Evolutionary conservation across 352 stramenopile genomes (phyloP), one percentile per base, ranked within the genome.

Genomic region (Sclerospora graminicola): DNA sequence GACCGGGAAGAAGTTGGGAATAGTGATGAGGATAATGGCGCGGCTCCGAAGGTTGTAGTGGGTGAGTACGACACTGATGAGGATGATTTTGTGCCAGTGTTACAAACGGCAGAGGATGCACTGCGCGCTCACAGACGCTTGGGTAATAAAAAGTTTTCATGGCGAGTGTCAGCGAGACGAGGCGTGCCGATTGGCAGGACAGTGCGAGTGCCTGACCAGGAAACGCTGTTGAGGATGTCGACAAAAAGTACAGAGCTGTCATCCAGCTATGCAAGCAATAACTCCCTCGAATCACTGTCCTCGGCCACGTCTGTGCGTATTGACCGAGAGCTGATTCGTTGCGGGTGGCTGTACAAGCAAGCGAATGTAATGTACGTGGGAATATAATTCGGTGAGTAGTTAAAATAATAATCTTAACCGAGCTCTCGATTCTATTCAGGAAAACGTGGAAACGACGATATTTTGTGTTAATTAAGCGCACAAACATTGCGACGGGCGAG

Each of bases 361-460:
- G 60, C 65, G 2, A 66, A 83, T 35, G 70, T 83, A 39, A 63
- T 77, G 69, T 78, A 67, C 43, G 60, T 63, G 10, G 20, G 11
- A 9, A 18, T 19, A 16, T 36, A 27, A 10, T n/a, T 28, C 14
- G 16, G 5, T 40, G 16, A 4, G 9, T n/a, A 8, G 5, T 27
- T n/a, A n/a, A n/a, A n/a, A n/a, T n/a, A n/a, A n/a, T n/a, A n/a
- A n/a, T n/a, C n/a, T n/a, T n/a, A n/a, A n/a, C n/a, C n/a, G n/a
- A n/a, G n/a, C 23, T 38, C 19, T 27, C 16, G 32, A 38, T n/a
- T 38, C 16, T 24, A 19, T 36, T 49, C 32, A 78, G 68, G 62
- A 88, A 88, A 71, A 86, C 72, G 16, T 93, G 82, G 82, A 93
- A 93, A 48, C 79, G 76, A 21, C 67, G 82, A 8, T 93, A 85